A percentile compares a stretch with the other conserved stretches of the same genome.
These are phyloP conservation scores for Penicillium sp. DNA, from an alignment of 2,329 filamentous ascomycete species.

Conservation along the genomic window DNA sequence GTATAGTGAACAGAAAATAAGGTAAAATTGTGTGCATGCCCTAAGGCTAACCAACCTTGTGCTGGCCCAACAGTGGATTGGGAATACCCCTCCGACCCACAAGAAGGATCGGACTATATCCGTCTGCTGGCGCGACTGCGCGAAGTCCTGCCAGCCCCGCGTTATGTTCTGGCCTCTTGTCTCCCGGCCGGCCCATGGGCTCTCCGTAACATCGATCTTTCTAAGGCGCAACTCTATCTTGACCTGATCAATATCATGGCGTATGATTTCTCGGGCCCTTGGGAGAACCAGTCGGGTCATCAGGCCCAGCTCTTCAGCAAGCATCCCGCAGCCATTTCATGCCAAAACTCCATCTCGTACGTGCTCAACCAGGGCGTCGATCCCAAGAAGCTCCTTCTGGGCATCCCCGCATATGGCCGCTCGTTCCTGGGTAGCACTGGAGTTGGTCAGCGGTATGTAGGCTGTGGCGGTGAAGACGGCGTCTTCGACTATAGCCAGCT, in stretches of 20 bases:
- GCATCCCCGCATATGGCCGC: slow-evolving; percentile 66
- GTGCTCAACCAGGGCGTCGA: slow-evolving; percentile 59
- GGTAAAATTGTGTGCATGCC: too few relatives aligned
- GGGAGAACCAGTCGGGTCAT: slow-evolving; percentile 60
- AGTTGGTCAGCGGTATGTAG: slow-evolving; percentile 53
- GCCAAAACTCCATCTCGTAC: too few relatives aligned
- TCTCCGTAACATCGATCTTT: slow-evolving; percentile 61
- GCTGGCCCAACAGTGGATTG: slow-evolving; percentile 70
- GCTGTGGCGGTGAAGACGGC: slow-evolving; percentile 54
- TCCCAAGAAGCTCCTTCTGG: slow-evolving; percentile 62
- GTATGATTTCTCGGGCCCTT: slow-evolving; percentile 68
- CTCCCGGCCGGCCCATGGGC: slow-evolving; percentile 60
- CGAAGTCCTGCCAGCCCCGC: slow-evolving; percentile 57
- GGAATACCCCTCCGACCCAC: slow-evolving; percentile 61
- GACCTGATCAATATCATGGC: slow-evolving; percentile 71
- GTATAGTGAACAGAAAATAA: too few relatives aligned
- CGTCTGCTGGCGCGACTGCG: slow-evolving; percentile 60
- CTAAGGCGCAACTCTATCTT: slow-evolving; percentile 54
- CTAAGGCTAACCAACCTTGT: too few relatives aligned
- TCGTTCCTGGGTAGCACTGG: slow-evolving; percentile 61
- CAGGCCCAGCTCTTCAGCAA: slow-evolving; percentile 62
- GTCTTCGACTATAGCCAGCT: slow-evolving; percentile 66
- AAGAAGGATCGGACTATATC: slow-evolving; percentile 63
- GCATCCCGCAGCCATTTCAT: too few relatives aligned
- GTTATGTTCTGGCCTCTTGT: slow-evolving; percentile 62